Evolutionary conservation across 2,329 filamentous ascomycete genomes (phyloP).

Genomic region (Phoma herbarum): DNA sequence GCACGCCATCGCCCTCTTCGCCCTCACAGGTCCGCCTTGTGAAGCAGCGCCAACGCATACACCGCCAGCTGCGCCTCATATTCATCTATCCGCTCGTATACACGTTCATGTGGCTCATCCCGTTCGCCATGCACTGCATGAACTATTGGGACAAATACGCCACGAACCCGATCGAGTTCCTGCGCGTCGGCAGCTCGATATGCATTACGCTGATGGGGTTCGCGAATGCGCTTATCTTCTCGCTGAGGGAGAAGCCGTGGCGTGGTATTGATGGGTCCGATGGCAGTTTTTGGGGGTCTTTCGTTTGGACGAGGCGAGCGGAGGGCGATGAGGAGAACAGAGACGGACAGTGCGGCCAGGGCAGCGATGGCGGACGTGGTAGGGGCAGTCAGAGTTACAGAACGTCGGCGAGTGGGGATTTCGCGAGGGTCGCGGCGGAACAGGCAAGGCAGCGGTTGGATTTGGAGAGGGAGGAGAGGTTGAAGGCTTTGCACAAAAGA

Average conservation of each 20-base stretch:
- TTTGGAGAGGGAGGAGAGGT: slow-evolving; percentile 48
- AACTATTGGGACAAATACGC: slow-evolving; percentile 65
- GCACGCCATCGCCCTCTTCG: slow-evolving; percentile 6
- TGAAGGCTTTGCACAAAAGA: slow-evolving; percentile 11
- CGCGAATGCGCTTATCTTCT: slow-evolving; percentile 74
- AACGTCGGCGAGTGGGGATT: slow-evolving; percentile 33
- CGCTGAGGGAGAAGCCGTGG: slow-evolving; percentile 76
- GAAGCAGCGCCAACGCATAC: slow-evolving; percentile 63
- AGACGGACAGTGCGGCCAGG: background rate
- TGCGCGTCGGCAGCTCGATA: slow-evolving; percentile 65
- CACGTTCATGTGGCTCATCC: slow-evolving; percentile 74
- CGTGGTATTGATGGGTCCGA: slow-evolving; percentile 59
- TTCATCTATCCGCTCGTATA: slow-evolving; percentile 82
- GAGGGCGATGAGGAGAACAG: background rate
- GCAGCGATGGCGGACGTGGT: background rate
- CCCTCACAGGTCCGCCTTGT: slow-evolving; percentile 23
- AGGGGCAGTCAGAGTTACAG: slow-evolving; percentile 19
- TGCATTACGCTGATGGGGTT: slow-evolving; percentile 72
- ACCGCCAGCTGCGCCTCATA: slow-evolving; percentile 73
- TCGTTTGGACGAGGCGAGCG: slow-evolving; percentile 18
- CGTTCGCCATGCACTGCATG: slow-evolving; percentile 71
- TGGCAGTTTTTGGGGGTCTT: slow-evolving; percentile 54
- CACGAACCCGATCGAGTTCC: slow-evolving; percentile 62
- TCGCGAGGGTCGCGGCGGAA: slow-evolving; percentile 43
- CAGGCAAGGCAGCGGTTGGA: slow-evolving; percentile 51